Evolutionary conservation across 306 rosid species (phyloP).

Genomic region (Dicorynia guianensis): DNA sequence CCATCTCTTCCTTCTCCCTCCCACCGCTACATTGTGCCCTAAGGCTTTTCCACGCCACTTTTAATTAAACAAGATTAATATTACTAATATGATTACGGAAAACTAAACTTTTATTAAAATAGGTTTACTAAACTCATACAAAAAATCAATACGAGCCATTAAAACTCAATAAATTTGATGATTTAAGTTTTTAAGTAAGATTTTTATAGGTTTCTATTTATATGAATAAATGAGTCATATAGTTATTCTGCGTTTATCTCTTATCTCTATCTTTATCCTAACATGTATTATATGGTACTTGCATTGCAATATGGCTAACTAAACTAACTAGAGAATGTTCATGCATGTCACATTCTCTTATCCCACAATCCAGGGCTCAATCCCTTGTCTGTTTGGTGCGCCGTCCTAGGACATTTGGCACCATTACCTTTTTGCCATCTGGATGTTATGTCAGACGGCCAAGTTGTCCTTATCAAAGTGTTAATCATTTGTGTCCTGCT

Average conservation of each 20-base stretch:
- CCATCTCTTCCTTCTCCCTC: conserved; percentile 13
- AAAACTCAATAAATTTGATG: no score
- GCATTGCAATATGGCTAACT: neutral
- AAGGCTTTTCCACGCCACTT: conserved; percentile 47
- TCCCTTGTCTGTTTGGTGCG: conserved; percentile 62
- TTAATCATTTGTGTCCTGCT: conserved; percentile 59
- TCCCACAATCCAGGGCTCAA: conserved; percentile 37
- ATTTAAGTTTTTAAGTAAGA: no score
- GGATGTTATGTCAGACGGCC: conserved; percentile 51
- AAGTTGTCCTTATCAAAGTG: conserved; percentile 57
- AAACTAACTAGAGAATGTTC: no score
- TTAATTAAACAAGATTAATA: conserved; percentile 12
- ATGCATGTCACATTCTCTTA: conserved; percentile 41
- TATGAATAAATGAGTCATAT: no score
- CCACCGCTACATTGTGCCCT: conserved; percentile 61
- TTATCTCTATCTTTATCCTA: no score
- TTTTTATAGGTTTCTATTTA: no score
- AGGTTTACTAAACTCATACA: no score
- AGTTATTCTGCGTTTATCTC: no score
- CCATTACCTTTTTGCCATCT: conserved; percentile 54
- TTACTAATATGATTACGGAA: no score
- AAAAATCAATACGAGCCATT: no score
- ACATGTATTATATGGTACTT: neutral
- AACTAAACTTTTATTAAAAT: no score
- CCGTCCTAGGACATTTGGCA: conserved; percentile 76